Percentiles rank a stretch among this genome's conserved stretches.
These are phyloP conservation scores for Jamesozyma lodderae DNA, from an alignment of 805 yeast species.

Conservation along the genomic window DNA sequence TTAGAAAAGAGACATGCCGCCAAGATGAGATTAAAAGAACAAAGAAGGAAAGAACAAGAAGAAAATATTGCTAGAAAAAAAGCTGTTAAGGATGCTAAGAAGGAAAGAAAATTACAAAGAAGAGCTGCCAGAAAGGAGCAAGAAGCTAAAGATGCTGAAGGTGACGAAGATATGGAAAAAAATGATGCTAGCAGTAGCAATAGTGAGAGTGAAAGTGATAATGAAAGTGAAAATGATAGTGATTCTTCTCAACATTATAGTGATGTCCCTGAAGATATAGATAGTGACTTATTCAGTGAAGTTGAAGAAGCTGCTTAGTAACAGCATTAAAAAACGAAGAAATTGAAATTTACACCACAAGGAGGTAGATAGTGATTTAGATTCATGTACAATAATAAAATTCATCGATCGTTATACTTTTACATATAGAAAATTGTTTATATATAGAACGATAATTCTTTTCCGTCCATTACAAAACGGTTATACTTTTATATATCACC, in stretches of 20 bases:
- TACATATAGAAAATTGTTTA: too few species aligned
- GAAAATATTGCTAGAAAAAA: slow-evolving; percentile 69
- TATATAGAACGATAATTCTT: too few species aligned
- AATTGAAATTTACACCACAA: too few species aligned
- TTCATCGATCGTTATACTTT: too few species aligned
- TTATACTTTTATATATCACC: slow-evolving; percentile 3
- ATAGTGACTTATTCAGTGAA: slow-evolving; percentile 40
- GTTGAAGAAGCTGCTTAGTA: slow-evolving; percentile 27
- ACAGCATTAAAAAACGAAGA: too few species aligned
- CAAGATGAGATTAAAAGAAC: slow-evolving; percentile 52
- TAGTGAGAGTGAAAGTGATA: slow-evolving; percentile 28
- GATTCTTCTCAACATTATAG: slow-evolving; percentile 28
- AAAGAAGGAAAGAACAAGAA: slow-evolving; percentile 69
- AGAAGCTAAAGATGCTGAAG: slow-evolving; percentile 21
- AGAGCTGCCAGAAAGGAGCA: slow-evolving; percentile 31
- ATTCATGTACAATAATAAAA: too few species aligned
- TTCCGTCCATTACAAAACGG: too few species aligned
- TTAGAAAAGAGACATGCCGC: slow-evolving; percentile 61
- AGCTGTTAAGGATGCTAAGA: slow-evolving; percentile 64
- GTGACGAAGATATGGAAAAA: slow-evolving; percentile 13
- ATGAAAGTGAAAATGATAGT: slow-evolving; percentile 27
- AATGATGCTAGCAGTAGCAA: slow-evolving; percentile 23
- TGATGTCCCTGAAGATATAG: slow-evolving; percentile 38
- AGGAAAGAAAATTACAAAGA: slow-evolving; percentile 55
- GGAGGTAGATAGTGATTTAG: too few species aligned